These are phyloP conservation scores for Xylaria sp. DNA, from an alignment of 2,329 filamentous ascomycete species.

Conservation along the genomic window DNA sequence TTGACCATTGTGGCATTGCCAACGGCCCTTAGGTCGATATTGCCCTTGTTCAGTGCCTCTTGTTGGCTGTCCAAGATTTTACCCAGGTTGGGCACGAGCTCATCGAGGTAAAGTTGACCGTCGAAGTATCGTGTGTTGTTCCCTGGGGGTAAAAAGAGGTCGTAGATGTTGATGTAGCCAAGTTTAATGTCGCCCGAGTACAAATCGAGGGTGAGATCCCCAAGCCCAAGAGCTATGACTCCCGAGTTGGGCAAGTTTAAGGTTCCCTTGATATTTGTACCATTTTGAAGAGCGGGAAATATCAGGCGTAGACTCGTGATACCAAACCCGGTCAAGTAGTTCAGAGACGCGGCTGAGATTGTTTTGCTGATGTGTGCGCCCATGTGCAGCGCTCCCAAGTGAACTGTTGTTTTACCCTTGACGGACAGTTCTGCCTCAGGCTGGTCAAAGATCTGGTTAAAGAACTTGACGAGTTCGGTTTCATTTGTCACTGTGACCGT, in stretches of 20 bases:
- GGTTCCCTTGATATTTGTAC: conserved; percentile 56
- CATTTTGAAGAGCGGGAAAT: conserved; percentile 52
- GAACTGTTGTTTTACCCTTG: conserved; percentile 52
- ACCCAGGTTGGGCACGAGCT: conserved; percentile 56
- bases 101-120: conserved; percentile 56
- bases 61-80: conserved; percentile 54
- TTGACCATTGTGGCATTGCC: conserved; percentile 57
- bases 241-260: conserved; percentile 60
- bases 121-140: conserved; percentile 57
- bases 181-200: conserved; percentile 54
- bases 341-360: conserved; percentile 53
- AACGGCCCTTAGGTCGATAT: conserved; percentile 55
- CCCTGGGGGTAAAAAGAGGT: conserved; percentile 55
- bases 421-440: conserved; percentile 53
- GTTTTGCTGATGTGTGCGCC: conserved; percentile 55
- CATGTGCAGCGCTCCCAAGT: conserved; percentile 55
- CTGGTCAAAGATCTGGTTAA: conserved; percentile 55
- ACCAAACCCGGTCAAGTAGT: conserved; percentile 54
- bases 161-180: conserved; percentile 53
- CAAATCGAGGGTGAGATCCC: conserved; percentile 60
- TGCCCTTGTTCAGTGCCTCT: conserved; percentile 52
- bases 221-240: conserved; percentile 56
- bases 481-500: conserved; percentile 53
- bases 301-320: conserved; percentile 53
- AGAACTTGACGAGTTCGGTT: conserved; percentile 54